Base-by-base conservation (phyloP, 169 alveolate species). In the Eimeria sp. region DNA sequence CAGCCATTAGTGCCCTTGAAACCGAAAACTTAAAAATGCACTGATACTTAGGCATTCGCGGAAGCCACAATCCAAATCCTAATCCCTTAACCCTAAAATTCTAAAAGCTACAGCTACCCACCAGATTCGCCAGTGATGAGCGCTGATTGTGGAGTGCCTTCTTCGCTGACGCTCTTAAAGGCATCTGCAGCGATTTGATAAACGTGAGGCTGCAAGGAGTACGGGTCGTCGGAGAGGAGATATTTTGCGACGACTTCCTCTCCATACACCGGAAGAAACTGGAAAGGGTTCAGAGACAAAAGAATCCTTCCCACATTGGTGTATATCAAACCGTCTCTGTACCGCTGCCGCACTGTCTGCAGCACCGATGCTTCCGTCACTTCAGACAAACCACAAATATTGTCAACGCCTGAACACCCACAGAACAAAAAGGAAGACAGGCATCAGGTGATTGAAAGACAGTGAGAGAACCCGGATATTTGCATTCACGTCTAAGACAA, bases 81-180 rank as follows among this genome's bases (percentile, higher is more conserved):
- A 54, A 54, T 11, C 61, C 61, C 61, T 54, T 0, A 54, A 54
- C 61, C 61, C 61, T 54, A 54, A 54, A 54, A 30, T 30, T 13
- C 27, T 22, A 27, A 14, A 1, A 70, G 30, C 43, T 14, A 22
- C 30, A 54, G 61, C 61, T 7, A 20, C 76, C 10, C 40, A 76
- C 95, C 95, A 9, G 99, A 98, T 97, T 99, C 99, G 6, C 99
- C 99, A 83, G 99, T 98, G 88, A 99, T 99, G 30, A 99, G 98
- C 91, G 99, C 99, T 30, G 99, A 98, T 94, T 99, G 99, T 83
- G 95, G 89, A 47, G 34, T 87, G 49, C 95, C 87, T 16, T 78
- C 61, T 88, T 95, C 95, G 30, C 98, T 97, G 92, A 99, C 95
- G 54, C 98, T 98, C 72, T 97, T 94, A 96, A 98, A 99, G 4